A percentile compares a stretch with the other conserved stretches of the same genome.
phyloP scores from a whole-genome alignment of 164 flowering plant species.

The Magnolia changhungtana region DNA sequence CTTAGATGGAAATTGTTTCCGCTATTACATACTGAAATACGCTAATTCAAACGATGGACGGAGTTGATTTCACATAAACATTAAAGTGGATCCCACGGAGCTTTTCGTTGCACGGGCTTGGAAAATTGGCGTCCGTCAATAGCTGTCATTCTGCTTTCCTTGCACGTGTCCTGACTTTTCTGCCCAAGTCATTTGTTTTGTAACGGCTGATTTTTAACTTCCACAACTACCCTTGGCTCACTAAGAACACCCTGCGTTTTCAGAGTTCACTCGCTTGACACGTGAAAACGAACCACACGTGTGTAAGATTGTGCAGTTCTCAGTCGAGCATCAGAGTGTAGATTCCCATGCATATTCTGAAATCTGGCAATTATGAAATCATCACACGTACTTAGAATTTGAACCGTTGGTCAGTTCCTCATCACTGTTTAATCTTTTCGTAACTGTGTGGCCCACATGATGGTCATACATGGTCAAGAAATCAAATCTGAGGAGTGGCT shows the following conservation, averaged over 20 bases:
- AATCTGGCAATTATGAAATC: neutral
- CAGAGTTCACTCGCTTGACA: neutral
- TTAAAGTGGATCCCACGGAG: neutral
- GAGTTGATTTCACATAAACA: neutral
- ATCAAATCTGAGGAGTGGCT: too few species aligned
- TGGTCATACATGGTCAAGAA: too few species aligned
- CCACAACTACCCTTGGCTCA: constrained; percentile 1
- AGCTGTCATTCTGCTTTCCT: neutral
- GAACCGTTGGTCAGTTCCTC: neutral
- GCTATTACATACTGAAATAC: too few species aligned
- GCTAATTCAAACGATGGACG: neutral
- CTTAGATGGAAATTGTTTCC: too few species aligned
- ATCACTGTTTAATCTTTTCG: neutral
- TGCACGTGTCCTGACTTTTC: constrained; percentile 5
- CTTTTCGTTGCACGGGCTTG: neutral
- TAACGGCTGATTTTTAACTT: constrained; percentile 10
- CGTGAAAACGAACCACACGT: neutral
- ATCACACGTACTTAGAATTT: neutral
- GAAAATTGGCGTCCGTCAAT: neutral
- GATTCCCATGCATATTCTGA: neutral
- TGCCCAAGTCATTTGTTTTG: neutral
- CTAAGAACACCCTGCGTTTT: neutral
- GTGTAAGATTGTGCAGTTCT: too few species aligned
- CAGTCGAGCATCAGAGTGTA: too few species aligned
- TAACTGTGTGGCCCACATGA: too few species aligned